Base-by-base conservation (phyloP, 2,329 filamentous ascomycete species). In the Fusarium sp. region DNA sequence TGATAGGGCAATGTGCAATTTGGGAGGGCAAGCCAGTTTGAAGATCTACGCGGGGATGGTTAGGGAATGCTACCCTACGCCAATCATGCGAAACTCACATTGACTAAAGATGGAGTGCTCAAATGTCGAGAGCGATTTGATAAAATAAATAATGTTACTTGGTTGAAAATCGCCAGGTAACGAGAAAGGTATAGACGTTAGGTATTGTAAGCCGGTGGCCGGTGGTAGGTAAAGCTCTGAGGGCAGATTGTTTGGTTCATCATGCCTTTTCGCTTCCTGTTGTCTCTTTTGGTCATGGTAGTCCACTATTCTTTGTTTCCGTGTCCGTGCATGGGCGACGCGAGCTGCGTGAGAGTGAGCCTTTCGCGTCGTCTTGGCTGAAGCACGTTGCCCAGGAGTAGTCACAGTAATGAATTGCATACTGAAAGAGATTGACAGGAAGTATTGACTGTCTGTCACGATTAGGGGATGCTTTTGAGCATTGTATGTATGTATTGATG, bases 261-360 rank as follows among this genome's bases (percentile, higher is more conserved):
- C 36, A 12, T n/a, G 36, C 8, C 32, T 5, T 8, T 20, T 32
- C 2, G 24, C 24, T 9, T 15, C 7, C 4, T 17, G 36, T 1
- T 12, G 7, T 13, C 24, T 18, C 10, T 41, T 30, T 41, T 39
- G 41, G 36, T 22, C 17, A 0, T 24, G 26, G 24, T 58, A 48
- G 5, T 58, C n/a, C 3, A 36, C 26, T 9, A 36, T 17, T 3
- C 12, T 30, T 7, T 24, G 34, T 22, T 26, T 57, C 8, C 66
- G 24, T 3, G 44, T n/a, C 26, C 28, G 36, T 9, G 57, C 65
- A 26, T 69, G 65, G 5, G 67, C 58, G 3, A 64, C 59, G 8
- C 58, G 58, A 17, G 67, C 67, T 8, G 66, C 65, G 15, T 70
- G 65, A 30, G 65, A 32, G 34, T 70, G 67, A 28, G 26, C 65